phyloP scores from a whole-genome alignment of 345 rosid species.

The Syzygium aqueum region DNA sequence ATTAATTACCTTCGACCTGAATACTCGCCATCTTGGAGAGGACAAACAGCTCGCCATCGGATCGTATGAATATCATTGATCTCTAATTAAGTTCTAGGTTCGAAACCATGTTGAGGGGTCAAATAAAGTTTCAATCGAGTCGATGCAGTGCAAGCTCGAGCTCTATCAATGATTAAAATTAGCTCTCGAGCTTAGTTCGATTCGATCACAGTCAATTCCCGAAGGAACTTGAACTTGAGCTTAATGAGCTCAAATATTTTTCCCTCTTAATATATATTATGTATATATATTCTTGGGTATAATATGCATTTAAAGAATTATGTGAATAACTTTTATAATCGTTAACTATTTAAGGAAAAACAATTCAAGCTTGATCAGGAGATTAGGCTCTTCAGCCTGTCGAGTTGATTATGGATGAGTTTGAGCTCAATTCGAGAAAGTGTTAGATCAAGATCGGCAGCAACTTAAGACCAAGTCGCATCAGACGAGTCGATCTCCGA shows the following conservation, averaged over 20 bases:
- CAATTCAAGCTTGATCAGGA: neutral
- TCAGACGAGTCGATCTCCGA: neutral
- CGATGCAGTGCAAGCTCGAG: neutral
- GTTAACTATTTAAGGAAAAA: neutral
- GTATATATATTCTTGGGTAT: neutral
- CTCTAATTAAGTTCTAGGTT: neutral
- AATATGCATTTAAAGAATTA: neutral
- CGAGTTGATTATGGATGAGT: neutral
- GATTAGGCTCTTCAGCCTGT: neutral
- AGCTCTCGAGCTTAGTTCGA: neutral
- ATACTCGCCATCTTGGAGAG: neutral
- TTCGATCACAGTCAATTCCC: neutral
- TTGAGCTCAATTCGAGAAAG: neutral
- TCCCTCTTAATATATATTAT: neutral
- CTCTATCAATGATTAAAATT: too few relatives aligned
- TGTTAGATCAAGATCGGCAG: neutral
- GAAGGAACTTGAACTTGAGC: neutral
- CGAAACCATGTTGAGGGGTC: neutral
- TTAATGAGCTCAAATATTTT: neutral
- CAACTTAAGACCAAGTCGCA: neutral
- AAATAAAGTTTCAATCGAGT: neutral
- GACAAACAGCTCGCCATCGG: neutral
- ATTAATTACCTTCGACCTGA: neutral
- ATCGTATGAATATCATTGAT: neutral
- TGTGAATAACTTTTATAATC: neutral